Percentiles rank a stretch among this genome's conserved stretches.
Conservation (phyloP, 2,329 filamentous ascomycete genomes). For the Verticillium tricorpus region DNA sequence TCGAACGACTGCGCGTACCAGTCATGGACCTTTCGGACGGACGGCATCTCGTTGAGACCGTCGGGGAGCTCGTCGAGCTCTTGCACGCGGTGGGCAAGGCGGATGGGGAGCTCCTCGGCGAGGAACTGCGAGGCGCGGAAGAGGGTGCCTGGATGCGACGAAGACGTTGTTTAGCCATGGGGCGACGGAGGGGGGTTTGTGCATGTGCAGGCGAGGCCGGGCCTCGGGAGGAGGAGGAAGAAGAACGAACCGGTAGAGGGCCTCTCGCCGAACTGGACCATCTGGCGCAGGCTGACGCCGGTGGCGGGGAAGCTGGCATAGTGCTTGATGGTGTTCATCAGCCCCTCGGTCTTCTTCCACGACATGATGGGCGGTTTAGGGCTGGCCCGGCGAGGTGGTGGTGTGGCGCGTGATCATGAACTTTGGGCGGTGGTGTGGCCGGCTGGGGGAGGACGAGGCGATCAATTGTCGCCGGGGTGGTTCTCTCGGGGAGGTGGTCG, state of each 20-base stretch:
- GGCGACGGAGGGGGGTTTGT: not conserved
- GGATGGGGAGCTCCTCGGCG: slow-evolving; percentile 95
- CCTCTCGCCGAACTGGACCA: slow-evolving; percentile 97
- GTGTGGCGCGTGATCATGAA: not conserved
- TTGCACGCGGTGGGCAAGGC: slow-evolving; percentile 91
- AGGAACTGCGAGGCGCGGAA: slow-evolving; percentile 98
- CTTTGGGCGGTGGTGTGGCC: not conserved
- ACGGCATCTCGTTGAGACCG: slow-evolving; percentile 96
- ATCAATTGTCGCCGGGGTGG: not conserved
- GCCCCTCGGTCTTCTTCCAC: slow-evolving; percentile 83
- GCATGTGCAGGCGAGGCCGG: not conserved
- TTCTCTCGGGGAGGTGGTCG: not conserved
- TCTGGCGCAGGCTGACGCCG: slow-evolving; percentile 92
- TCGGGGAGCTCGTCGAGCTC: slow-evolving; percentile 90
- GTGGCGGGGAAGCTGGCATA: slow-evolving; percentile 97
- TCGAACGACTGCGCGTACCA: slow-evolving; percentile 99
- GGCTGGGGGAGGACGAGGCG: not conserved
- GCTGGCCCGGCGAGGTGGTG: slow-evolving; percentile 11
- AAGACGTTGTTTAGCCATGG: not conserved
- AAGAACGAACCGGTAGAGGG: slow-evolving; percentile 68
- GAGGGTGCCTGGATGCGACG: slow-evolving; percentile 64
- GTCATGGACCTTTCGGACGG: slow-evolving; percentile 88
- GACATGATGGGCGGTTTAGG: slow-evolving; percentile 59
- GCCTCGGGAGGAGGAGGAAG: not conserved
- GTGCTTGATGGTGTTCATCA: slow-evolving; percentile 97